phyloP scores from a whole-genome alignment of 164 flowering plant species.

The Amborella trichopoda region DNA sequence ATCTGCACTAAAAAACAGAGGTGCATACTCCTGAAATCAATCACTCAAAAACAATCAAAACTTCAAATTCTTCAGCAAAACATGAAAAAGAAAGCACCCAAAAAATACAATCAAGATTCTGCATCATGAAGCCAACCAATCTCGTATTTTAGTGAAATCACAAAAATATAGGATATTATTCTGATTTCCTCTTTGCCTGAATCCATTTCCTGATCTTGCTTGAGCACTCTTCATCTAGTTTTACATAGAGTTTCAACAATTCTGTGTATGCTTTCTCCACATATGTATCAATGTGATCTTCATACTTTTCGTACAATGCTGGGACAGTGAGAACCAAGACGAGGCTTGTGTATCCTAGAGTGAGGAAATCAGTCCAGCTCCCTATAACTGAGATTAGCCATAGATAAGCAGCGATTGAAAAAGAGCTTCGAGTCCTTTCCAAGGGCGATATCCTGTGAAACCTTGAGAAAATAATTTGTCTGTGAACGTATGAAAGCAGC shows the following conservation, averaged over 20 bases:
- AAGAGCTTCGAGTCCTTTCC: conserved; percentile 65
- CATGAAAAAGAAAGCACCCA: too few species aligned
- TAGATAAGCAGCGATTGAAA: conserved; percentile 41
- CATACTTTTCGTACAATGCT: conserved; percentile 59
- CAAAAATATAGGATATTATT: background rate
- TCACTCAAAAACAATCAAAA: too few species aligned
- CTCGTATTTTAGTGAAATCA: too few species aligned
- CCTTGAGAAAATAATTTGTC: conserved; percentile 40
- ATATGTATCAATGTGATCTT: conserved; percentile 42
- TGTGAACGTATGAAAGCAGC: conserved; percentile 29
- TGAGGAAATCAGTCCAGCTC: conserved; percentile 55
- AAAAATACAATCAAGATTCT: too few species aligned
- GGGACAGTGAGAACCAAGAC: conserved; percentile 61
- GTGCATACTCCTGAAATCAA: too few species aligned
- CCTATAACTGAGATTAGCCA: conserved; percentile 55
- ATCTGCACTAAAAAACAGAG: too few species aligned
- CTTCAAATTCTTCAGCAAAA: too few species aligned
- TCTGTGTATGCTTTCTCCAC: conserved; percentile 18
- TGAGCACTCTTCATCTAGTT: conserved; percentile 25
- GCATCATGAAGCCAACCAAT: too few species aligned
- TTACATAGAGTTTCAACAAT: conserved; percentile 25
- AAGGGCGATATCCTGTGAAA: conserved; percentile 52
- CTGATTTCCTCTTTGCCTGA: conserved; percentile 44
- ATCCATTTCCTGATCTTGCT: conserved; percentile 29
- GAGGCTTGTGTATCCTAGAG: conserved; percentile 70